These are phyloP conservation scores for Puya raimondii DNA, from an alignment of 176 grass and related monocot genomes.

Conservation along the genomic window DNA sequence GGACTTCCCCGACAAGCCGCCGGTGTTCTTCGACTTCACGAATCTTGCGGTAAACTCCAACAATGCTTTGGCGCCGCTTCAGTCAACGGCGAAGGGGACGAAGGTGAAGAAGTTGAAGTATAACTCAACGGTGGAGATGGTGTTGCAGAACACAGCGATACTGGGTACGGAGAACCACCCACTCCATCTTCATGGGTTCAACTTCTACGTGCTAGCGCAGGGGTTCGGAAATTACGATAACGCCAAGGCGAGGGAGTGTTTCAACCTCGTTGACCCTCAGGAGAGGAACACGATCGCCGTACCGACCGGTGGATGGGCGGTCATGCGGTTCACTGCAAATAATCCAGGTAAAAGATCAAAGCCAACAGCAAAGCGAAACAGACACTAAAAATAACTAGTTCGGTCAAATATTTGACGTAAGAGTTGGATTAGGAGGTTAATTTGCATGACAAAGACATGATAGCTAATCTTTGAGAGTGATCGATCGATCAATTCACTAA, in stretches of 20 bases:
- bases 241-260: neutral
- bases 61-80: neutral
- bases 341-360: conserved; percentile 42
- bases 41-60: conserved; percentile 2
- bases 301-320: conserved; percentile 45
- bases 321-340: conserved; percentile 63
- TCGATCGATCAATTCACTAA: no score
- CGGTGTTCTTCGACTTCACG: conserved; percentile 40
- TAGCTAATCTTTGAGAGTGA: no score
- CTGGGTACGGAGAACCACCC: conserved; percentile 60
- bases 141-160: conserved; percentile 64
- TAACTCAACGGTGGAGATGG: conserved; percentile 50
- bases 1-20: conserved; percentile 56
- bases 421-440: no score
- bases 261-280: conserved; percentile 55
- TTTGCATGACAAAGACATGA: no score
- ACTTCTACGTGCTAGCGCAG: conserved; percentile 60
- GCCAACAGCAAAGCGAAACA: no score
- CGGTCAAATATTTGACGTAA: neutral
- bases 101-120: conserved; percentile 38
- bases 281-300: conserved; percentile 56
- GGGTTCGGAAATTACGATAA: conserved; percentile 51
- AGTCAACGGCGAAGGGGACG: conserved; percentile 17
- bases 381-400: no score
- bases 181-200: conserved; percentile 51